Percentiles rank a stretch among this genome's conserved stretches.
phyloP scores from a whole-genome alignment of 306 rosid species.

The Ziziphus jujuba region DNA sequence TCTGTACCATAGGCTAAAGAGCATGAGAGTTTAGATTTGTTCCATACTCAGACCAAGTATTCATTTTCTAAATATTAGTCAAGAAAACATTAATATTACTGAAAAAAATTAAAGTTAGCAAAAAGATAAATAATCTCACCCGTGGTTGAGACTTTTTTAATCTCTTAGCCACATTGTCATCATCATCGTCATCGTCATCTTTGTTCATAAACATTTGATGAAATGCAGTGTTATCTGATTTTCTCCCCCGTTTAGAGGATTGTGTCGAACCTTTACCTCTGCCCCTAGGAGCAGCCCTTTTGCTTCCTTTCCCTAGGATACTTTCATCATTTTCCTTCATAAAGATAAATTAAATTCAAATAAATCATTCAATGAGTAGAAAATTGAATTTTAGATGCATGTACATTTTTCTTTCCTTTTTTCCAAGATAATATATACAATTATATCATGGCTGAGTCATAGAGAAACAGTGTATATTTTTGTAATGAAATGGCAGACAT shows the following conservation, averaged over 20 bases:
- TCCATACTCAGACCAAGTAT: no score
- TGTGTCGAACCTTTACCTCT: conserved; percentile 81
- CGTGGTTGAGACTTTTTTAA: conserved; percentile 67
- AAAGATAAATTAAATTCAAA: conserved; percentile 14
- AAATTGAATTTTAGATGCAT: not conserved
- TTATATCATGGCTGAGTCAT: not conserved
- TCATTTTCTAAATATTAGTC: no score
- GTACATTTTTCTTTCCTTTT: not conserved
- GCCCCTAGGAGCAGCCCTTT: conserved; percentile 84
- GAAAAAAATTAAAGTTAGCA: conserved; percentile 15
- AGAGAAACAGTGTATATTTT: no score
- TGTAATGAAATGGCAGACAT: not conserved
- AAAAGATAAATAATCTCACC: conserved; percentile 46
- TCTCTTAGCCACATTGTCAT: conserved; percentile 54
- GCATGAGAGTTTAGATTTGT: no score
- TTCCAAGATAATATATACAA: not conserved
- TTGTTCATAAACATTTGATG: conserved; percentile 63
- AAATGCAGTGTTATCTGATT: conserved; percentile 57
- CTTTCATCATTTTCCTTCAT: conserved; percentile 69
- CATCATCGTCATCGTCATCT: conserved; percentile 62
- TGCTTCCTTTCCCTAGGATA: conserved; percentile 50
- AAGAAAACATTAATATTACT: no score
- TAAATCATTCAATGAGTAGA: not conserved
- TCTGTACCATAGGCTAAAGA: no score
- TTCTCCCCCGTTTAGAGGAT: conserved; percentile 78